Percentiles rank a stretch among this genome's conserved stretches.
Conservation (phyloP, 2,329 filamentous ascomycete genomes). For the Colletotrichum neosansevieriae region DNA sequence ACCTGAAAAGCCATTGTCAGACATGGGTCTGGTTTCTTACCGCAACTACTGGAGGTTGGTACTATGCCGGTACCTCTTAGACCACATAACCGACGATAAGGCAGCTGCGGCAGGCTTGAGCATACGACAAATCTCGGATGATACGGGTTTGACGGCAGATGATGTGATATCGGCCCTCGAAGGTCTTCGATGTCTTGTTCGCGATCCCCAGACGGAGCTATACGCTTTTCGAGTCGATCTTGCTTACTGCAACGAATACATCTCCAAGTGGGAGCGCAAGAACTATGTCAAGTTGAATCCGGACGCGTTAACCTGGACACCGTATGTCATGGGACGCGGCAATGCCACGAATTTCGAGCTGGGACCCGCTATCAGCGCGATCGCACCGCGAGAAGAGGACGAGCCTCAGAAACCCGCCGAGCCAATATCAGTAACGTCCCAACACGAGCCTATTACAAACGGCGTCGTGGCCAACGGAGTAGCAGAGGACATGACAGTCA, state of each 20-base stretch:
- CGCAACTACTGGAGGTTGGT: slow-evolving; percentile 96
- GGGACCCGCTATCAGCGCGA: slow-evolving; percentile 83
- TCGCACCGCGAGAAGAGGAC: slow-evolving; percentile 87
- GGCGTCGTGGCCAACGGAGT: neutral
- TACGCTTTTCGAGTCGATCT: slow-evolving; percentile 93
- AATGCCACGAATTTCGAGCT: slow-evolving; percentile 87
- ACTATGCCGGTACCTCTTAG: slow-evolving; percentile 84
- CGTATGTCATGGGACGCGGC: slow-evolving; percentile 93
- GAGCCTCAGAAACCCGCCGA: slow-evolving; percentile 56
- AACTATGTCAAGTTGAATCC: slow-evolving; percentile 87
- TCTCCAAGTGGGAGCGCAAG: slow-evolving; percentile 89
- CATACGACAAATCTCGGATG: slow-evolving; percentile 80
- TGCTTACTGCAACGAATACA: slow-evolving; percentile 86
- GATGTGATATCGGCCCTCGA: slow-evolving; percentile 96
- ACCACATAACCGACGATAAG: slow-evolving; percentile 59
- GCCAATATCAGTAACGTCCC: slow-evolving; percentile 13
- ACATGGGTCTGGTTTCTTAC: slow-evolving; percentile 98
- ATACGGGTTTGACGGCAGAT: slow-evolving; percentile 95
- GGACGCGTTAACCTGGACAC: slow-evolving; percentile 89
- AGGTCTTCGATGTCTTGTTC: slow-evolving; percentile 87
- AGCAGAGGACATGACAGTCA: neutral
- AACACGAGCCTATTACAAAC: neutral
- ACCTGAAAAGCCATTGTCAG: slow-evolving; percentile 95
- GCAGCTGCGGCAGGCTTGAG: slow-evolving; percentile 60
- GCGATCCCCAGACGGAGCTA: slow-evolving; percentile 87